Base-by-base conservation (phyloP, 768 basidiomycete genomes). In the Lactifluus subvellereus region DNA sequence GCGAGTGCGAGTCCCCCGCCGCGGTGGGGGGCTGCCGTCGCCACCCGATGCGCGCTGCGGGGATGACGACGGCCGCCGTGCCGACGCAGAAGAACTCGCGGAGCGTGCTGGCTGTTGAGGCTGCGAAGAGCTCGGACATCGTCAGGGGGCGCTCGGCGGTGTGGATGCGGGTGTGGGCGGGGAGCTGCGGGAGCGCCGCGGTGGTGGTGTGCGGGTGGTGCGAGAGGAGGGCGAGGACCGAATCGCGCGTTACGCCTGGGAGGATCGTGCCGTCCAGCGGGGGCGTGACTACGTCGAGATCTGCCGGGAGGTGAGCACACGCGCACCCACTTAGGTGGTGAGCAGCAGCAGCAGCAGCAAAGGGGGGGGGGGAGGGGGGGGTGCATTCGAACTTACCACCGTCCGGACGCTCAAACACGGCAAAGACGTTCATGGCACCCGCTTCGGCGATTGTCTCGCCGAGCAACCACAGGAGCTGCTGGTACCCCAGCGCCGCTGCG, bases 211-310 rank as follows among this genome's bases (percentile, higher is more conserved):
- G 80, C 0, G 77, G 75, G 66, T 91, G 90, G 9, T 84, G 85
- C 16, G 82, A 76, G 4, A 84, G 82, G 49, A 98, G 85, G 0
- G 79, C 69, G 43, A 97, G 81, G 48, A 91, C 85, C 88, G 91
- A 94, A 69, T 89, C 88, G 65, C 95, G 86, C 7, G 94, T 97
- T 30, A 98, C 85, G 50, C 95, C 93, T 2, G 94, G 94, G 2
- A 98, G 83, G 69, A 98, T 92, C 75, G 91, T 88, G 54, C 94
- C 94, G 71, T 90, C 92, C 63, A 97, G 77, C 14, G 92, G 89
- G 2, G 95, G 91, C 1, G 96, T 97, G 66, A 92, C 79, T 57
- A 97, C 79, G 72, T 98, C 93, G 62, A 84, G 72, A n/a, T 77
- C 87, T 90, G 68, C 42, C 9, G 11, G 30, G 30, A 10, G 33